phyloP scores from a whole-genome alignment of 2,329 filamentous ascomycete genomes.

The Pyrenochaeta sp. region DNA sequence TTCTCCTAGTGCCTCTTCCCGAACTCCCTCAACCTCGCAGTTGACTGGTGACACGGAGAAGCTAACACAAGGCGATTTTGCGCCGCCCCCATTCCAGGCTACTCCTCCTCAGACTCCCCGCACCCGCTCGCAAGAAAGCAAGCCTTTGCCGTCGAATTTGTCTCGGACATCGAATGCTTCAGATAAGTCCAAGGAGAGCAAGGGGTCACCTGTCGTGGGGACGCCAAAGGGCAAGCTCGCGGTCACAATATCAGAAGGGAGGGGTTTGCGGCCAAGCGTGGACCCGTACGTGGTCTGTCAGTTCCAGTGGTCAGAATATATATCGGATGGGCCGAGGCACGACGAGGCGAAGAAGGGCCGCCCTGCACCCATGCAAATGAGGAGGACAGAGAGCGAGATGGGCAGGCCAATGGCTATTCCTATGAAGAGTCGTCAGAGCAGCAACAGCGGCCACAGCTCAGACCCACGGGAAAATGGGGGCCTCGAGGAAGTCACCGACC shows the following conservation, averaged over 20 bases:
- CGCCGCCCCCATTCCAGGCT: constrained; percentile 76
- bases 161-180: constrained; percentile 61
- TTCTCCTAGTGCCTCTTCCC: constrained; percentile 56
- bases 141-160: constrained; percentile 52
- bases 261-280: constrained; percentile 79
- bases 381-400: constrained; percentile 79
- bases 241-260: constrained; percentile 86
- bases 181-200: constrained; percentile 51
- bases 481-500: constrained; percentile 77
- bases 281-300: constrained; percentile 97
- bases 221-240: constrained; percentile 85
- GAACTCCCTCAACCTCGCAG: constrained; percentile 63
- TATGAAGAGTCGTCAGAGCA: constrained; percentile 96
- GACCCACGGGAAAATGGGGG: constrained; percentile 60
- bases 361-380: constrained; percentile 58
- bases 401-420: constrained; percentile 92
- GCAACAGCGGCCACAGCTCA: constrained; percentile 83
- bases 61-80: constrained; percentile 84
- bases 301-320: constrained; percentile 95
- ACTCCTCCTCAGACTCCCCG: constrained; percentile 89
- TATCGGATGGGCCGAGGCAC: constrained; percentile 82
- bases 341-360: constrained; percentile 58
- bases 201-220: constrained; percentile 68
- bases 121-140: constrained; percentile 76
- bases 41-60: constrained; percentile 76